phyloP scores from a whole-genome alignment of 257 asterid species.

The Solanum microdontum region DNA sequence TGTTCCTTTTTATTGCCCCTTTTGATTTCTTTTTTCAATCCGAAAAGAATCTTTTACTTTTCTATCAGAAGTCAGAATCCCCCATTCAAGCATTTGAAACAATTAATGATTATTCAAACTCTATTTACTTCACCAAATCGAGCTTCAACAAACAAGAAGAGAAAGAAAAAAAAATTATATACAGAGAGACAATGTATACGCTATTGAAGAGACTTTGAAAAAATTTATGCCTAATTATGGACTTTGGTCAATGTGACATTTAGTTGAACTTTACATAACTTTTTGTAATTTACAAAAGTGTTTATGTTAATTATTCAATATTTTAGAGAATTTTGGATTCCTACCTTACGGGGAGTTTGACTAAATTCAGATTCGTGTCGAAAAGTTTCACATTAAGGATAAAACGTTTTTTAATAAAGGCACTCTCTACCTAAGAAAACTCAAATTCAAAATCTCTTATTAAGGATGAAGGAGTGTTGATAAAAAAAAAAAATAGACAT shows the following conservation, averaged over 20 bases:
- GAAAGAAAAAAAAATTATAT: neutral
- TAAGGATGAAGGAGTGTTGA: fast-evolving
- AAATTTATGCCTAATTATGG: neutral
- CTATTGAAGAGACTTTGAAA: neutral
- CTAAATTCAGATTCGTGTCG: too few relatives aligned
- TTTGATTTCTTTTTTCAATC: neutral
- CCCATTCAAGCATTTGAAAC: neutral
- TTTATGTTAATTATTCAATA: neutral
- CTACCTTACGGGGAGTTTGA: fast-evolving
- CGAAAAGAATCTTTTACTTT: constrained; percentile 13
- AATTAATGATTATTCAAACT: neutral
- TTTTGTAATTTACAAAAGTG: neutral
- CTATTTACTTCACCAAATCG: neutral
- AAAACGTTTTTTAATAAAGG: too few relatives aligned
- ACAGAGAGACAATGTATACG: neutral
- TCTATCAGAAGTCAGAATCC: neutral
- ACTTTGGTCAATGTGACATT: neutral
- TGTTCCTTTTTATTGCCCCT: neutral
- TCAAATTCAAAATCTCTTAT: neutral
- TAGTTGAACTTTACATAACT: neutral
- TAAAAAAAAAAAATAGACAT: neutral
- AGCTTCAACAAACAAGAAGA: neutral
- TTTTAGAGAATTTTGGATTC: neutral
- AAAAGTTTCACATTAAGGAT: too few relatives aligned
- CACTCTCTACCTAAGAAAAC: too few relatives aligned